Evolutionary conservation across 2,329 filamentous ascomycete species (phyloP), one percentile per base, ranked within the genome.

Genomic region (Diaporthe citrichinensis): DNA sequence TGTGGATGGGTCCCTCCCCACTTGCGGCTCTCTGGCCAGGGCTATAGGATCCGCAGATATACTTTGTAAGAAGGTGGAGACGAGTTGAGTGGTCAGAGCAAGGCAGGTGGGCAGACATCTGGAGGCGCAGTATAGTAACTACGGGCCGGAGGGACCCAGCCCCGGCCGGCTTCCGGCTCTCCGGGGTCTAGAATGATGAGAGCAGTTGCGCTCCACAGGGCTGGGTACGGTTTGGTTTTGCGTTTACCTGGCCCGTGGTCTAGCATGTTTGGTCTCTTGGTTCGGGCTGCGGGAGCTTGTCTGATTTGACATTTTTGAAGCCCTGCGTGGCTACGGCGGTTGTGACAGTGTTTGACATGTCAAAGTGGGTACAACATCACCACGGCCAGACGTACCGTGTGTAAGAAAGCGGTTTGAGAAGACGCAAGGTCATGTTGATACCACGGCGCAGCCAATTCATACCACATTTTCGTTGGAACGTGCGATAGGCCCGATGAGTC

Each of bases 131-230:
- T 39, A 55, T n/a, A 39, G 14, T 39, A 14, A 39, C 36, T 39
- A 41, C 49, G 65, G 65, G 34, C 34, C 65, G 46, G 49, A 69
- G 34, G 7, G 46, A 20, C 14, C 46, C 8, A 17, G 65, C 65
- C 34, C 31, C 41, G 44, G 15, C 65, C 65, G 65, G 65, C 65
- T 69, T 55, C 65, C 65, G 65, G 65, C 4, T 28, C 46, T 28
- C 51, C 51, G 51, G 31, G 65, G 34, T 31, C 65, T 55, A 41
- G 65, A 28, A 20, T 3, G 7, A 28, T 1, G 31, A 39, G 46
- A 39, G 46, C 65, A 41, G 23, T 53, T 25, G 23, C 31, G 41
- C 31, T n/a, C 62, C 34, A 20, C 8, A 28, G 23, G 46, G 15
- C 34, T 65, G 61, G 31, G 34, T 36, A 9, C 9, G n/a, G 34